These are phyloP conservation scores for Mitragyna speciosa DNA, from an alignment of 257 asterid species.

Conservation along the genomic window DNA sequence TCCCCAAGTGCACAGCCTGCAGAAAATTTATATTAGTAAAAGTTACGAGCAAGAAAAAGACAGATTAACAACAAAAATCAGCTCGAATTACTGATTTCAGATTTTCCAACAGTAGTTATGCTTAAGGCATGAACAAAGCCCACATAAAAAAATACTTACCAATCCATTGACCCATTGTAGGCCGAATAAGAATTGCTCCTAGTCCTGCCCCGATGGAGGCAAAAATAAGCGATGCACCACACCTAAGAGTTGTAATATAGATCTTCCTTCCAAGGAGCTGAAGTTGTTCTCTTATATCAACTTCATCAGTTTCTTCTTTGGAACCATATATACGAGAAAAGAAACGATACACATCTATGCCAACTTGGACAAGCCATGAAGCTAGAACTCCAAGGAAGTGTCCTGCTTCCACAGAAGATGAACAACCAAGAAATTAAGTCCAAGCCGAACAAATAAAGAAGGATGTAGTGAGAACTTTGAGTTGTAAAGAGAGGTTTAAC, in stretches of 20 bases:
- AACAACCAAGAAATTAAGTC: slow-evolving; percentile 16
- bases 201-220: slow-evolving; percentile 94
- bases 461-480: background rate
- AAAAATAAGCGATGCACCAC: slow-evolving; percentile 66
- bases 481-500: slow-evolving; percentile 34
- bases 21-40: background rate
- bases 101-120: background rate
- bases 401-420: slow-evolving; percentile 46
- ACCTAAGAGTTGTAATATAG: slow-evolving; percentile 48
- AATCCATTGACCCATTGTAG: slow-evolving; percentile 91
- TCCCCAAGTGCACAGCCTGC: slow-evolving; percentile 88
- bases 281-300: slow-evolving; percentile 35
- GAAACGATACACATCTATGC: slow-evolving; percentile 61
- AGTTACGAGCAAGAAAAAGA: background rate
- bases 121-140: background rate
- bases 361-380: slow-evolving; percentile 83
- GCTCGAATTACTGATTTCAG: background rate
- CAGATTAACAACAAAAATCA: background rate
- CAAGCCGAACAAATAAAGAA: background rate
- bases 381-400: slow-evolving; percentile 86
- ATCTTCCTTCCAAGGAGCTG: slow-evolving; percentile 57
- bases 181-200: slow-evolving; percentile 61
- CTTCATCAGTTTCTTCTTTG: slow-evolving; percentile 37
- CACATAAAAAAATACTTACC: slow-evolving; percentile 39
- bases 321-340: slow-evolving; percentile 35